Base-by-base conservation (phyloP, 768 basidiomycete species). In the Boletus eberwhitei region DNA sequence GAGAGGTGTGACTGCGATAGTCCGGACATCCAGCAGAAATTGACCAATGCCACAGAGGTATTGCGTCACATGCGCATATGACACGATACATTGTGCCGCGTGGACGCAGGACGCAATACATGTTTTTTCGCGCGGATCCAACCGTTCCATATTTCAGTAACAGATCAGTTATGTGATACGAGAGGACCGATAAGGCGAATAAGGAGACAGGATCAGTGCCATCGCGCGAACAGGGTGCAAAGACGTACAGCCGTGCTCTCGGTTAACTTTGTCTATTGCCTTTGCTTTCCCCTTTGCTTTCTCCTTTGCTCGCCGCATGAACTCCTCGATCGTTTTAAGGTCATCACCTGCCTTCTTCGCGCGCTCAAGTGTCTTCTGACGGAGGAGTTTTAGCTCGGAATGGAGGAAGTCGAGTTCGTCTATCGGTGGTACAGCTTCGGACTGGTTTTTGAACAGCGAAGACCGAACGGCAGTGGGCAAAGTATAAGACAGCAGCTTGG, bases 341-440 rank as follows among this genome's bases (percentile, higher is more conserved):
- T 92, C 90, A 64, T 87, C 83, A 32, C 79, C 80, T 0, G 89
- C 90, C 75, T 89, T 90, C 76, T 79, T 84, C 38, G 78, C 81
- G 60, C 87, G 79, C 57, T 85, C 85, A 44, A 83, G 62, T 8
- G 82, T 79, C 64, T 73, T 75, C 60, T 79, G 74, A 62, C 77
- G 80, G 49, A 86, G 71, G 45, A 73, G 57, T 55, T 68, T 74
- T 44, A 93, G 81, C 67, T 91, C 88, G 41, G 74, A 63, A 38
- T 86, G 81, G 21, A 91, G 77, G 21, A 69, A 60, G 54, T 88
- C 83, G 47, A 92, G 82, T 38, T 92, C 90, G 49, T 88, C 85
- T 17, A 82, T 81, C 21, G 85, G 77, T 8, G 90, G 90, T 16
- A 93, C 77, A 13, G 77, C 54, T 53, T 90, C 86, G 53, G 87